A percentile compares a stretch with the other conserved stretches of the same genome.
These are phyloP conservation scores for Cupressus sempervirens DNA, from an alignment of 75 land plant species.

Conservation along the genomic window DNA sequence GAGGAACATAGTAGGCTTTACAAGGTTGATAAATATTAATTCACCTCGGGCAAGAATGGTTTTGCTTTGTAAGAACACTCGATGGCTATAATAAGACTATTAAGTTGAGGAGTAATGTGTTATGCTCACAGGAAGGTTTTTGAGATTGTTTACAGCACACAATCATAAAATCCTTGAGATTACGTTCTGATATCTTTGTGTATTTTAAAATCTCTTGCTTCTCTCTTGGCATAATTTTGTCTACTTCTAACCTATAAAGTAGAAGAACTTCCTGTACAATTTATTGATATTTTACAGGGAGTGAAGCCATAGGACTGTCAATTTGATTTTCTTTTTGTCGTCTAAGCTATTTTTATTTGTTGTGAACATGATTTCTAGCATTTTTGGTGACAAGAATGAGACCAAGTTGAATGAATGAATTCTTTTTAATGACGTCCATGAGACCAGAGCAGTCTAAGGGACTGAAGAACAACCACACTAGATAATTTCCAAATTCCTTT, in stretches of 20 bases:
- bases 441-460: too few species aligned
- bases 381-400: background rate
- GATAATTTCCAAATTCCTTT: too few species aligned
- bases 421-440: too few species aligned
- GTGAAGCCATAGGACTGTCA: background rate
- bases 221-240: background rate
- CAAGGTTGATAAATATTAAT: background rate
- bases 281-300: background rate
- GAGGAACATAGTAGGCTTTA: background rate
- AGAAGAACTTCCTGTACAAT: background rate
- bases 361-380: background rate
- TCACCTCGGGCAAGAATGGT: background rate
- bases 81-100: background rate
- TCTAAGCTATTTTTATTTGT: background rate
- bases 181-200: background rate
- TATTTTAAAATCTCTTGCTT: background rate
- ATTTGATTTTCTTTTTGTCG: background rate
- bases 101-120: background rate
- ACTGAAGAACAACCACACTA: too few species aligned
- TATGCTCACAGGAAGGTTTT: background rate
- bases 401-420: background rate
- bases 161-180: background rate
- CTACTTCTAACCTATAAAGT: background rate
- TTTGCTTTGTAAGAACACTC: background rate
- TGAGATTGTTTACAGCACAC: background rate